Conservation (phyloP, 1,139 yeast species). For the Geotrichum aggregatum region DNA sequence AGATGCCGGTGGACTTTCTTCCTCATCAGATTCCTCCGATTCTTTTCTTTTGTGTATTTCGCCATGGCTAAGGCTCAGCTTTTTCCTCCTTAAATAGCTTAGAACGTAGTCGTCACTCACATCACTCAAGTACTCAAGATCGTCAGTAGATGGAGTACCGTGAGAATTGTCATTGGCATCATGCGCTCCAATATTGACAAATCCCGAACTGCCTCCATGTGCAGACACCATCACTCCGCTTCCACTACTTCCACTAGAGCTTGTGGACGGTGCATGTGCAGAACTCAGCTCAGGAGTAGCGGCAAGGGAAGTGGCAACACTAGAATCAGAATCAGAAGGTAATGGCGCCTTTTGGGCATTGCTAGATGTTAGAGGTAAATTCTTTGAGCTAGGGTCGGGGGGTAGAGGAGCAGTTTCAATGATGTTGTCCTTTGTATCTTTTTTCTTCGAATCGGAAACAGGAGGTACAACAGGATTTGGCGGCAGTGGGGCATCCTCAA, state of each 20-base stretch:
- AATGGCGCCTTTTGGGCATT: slow-evolving; percentile 22
- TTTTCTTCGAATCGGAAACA: too few relatives aligned
- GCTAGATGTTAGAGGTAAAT: not conserved
- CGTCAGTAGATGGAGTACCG: not conserved
- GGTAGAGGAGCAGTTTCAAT: too few relatives aligned
- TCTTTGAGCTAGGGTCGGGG: not conserved
- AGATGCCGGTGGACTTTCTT: slow-evolving; percentile 12
- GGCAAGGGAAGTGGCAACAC: not conserved
- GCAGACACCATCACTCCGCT: slow-evolving; percentile 8
- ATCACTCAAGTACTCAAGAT: too few relatives aligned
- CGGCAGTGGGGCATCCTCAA: slow-evolving; percentile 12
- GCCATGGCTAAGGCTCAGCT: not conserved
- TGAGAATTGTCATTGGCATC: not conserved
- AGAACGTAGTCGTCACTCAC: too few relatives aligned
- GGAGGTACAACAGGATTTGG: slow-evolving; percentile 14
- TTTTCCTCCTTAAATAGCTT: too few relatives aligned
- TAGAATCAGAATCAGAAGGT: slow-evolving; percentile 11
- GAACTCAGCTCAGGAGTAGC: not conserved
- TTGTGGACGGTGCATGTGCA: not conserved
- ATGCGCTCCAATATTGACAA: not conserved
- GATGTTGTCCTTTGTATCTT: too few relatives aligned
- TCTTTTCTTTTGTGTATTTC: not conserved
- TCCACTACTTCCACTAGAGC: slow-evolving; percentile 8
- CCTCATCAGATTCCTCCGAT: slow-evolving; percentile 11
- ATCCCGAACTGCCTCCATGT: slow-evolving; percentile 7